Evolutionary conservation across 805 yeast genomes (phyloP).

Genomic region (Metschnikowia koreensis): DNA sequence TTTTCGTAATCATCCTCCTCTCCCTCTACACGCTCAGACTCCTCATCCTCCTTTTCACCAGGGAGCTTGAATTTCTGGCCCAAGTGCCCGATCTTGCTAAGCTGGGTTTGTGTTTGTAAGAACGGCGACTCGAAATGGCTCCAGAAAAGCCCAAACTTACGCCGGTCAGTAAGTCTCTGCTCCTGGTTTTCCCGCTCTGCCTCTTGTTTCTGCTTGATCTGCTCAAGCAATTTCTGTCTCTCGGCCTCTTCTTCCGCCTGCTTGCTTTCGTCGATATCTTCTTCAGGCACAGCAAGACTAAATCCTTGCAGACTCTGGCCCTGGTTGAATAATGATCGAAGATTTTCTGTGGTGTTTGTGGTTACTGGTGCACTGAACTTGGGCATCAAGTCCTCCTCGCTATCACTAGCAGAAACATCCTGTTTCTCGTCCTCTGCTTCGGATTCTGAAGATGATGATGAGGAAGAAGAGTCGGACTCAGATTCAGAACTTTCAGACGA

Average conservation of each 20-base stretch:
- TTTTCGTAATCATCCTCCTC: conserved; percentile 56
- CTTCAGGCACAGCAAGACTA: conserved; percentile 40
- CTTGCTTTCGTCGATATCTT: conserved; percentile 18
- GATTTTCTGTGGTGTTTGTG: conserved; percentile 53
- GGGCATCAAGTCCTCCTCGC: conserved; percentile 51
- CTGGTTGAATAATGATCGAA: conserved; percentile 59
- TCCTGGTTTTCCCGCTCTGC: conserved; percentile 28
- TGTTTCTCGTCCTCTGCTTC: conserved; percentile 14
- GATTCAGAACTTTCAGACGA: conserved; percentile 11
- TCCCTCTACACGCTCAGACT: conserved; percentile 27
- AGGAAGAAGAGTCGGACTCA: background rate
- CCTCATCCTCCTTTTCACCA: conserved; percentile 30
- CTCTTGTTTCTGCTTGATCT: conserved; percentile 32
- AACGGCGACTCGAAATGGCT: conserved; percentile 84
- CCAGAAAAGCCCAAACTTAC: conserved; percentile 63
- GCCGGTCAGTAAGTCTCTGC: conserved; percentile 14
- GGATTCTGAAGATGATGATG: background rate
- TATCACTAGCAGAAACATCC: conserved; percentile 5
- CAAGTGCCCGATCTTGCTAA: conserved; percentile 51
- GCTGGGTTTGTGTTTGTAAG: conserved; percentile 78
- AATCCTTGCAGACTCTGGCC: conserved; percentile 33
- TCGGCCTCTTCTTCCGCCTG: conserved; percentile 13
- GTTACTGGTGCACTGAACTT: conserved; percentile 41
- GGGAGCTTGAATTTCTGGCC: conserved; percentile 34
- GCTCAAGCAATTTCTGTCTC: conserved; percentile 27